Evolutionary conservation across 345 rosid genomes (phyloP).

Genomic region (Heritiera fomes): DNA sequence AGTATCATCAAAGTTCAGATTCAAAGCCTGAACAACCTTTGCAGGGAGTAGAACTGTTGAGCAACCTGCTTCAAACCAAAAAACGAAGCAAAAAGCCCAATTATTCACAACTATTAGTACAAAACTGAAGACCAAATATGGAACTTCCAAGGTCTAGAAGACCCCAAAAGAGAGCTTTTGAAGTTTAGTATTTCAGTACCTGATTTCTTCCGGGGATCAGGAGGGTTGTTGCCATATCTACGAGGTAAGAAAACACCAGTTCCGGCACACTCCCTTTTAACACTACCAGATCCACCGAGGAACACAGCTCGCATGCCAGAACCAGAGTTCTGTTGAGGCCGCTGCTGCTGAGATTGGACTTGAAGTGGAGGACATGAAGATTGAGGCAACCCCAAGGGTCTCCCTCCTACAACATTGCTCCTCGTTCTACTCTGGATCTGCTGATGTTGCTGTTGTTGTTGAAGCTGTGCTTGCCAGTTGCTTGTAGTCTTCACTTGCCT

Average conservation of each 20-base stretch:
- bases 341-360: conserved; percentile 18
- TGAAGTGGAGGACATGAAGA: conserved; percentile 47
- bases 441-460: conserved; percentile 24
- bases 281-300: conserved; percentile 36
- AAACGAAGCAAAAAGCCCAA: neutral
- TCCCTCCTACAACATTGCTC: neutral
- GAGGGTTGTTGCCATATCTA: conserved; percentile 27
- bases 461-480: conserved; percentile 26
- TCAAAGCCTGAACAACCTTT: conserved; percentile 59
- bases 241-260: conserved; percentile 95
- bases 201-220: conserved; percentile 55
- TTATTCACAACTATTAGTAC: neutral
- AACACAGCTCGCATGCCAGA: conserved; percentile 31
- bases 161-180: neutral
- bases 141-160: neutral
- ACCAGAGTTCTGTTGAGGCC: neutral
- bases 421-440: conserved; percentile 36
- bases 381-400: conserved; percentile 28
- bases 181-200: conserved; percentile 33
- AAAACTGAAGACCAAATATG: neutral
- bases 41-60: conserved; percentile 46
- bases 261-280: conserved; percentile 52
- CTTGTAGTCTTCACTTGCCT: conserved; percentile 22
- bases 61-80: conserved; percentile 22
- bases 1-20: conserved; percentile 37